These are phyloP conservation scores for Sporisorium iseilematis-ciliati DNA, from an alignment of 1,284 basidiomycete species.

Conservation along the genomic window DNA sequence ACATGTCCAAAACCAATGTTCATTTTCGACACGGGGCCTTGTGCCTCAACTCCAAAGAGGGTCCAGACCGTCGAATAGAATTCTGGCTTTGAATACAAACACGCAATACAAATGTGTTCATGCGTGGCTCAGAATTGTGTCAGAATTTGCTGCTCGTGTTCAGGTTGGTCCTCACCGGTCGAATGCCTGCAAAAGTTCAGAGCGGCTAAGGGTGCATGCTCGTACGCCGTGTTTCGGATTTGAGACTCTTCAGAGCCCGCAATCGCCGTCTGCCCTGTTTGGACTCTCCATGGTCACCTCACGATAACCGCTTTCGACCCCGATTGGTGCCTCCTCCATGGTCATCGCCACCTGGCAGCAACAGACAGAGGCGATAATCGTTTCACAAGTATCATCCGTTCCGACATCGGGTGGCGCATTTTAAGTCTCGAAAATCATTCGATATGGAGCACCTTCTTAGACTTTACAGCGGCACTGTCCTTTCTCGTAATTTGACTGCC, in stretches of 20 bases:
- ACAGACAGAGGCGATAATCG: no score
- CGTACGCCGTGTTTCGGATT: conserved; percentile 3
- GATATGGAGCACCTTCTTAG: no score
- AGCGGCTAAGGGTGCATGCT: neutral
- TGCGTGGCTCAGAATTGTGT: neutral
- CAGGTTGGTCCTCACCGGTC: neutral
- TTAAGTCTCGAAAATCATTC: no score
- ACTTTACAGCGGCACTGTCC: no score
- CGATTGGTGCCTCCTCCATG: no score
- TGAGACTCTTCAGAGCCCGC: neutral
- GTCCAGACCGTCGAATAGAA: neutral
- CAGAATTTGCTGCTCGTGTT: no score
- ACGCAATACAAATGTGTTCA: neutral
- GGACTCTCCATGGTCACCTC: no score
- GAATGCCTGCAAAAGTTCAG: neutral
- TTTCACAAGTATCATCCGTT: no score
- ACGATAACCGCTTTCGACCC: no score
- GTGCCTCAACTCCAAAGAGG: neutral
- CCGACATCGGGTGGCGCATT: no score
- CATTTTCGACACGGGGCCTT: conserved; percentile 17
- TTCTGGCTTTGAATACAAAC: neutral
- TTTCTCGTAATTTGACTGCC: no score
- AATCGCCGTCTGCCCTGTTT: neutral
- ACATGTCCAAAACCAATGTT: conserved; percentile 7
- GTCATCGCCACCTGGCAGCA: no score